phyloP scores from a whole-genome alignment of 805 yeast genomes.

The Schizosaccharomyces japonicus region DNA sequence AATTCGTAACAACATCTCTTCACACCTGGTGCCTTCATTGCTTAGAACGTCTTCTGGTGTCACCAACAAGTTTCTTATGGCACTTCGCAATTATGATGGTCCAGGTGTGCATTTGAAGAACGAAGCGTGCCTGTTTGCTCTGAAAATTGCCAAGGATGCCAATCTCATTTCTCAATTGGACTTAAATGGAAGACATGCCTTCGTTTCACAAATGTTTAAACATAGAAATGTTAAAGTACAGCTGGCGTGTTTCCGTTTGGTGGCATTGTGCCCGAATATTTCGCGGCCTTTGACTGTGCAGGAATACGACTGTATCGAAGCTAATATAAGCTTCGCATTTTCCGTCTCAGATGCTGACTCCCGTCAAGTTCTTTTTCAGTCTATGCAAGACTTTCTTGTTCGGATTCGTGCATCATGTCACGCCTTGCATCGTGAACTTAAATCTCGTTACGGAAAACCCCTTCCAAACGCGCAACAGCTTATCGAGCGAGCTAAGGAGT shows the following conservation, averaged over 20 bases:
- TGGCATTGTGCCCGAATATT: background rate
- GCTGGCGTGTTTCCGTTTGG: background rate
- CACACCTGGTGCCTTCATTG: background rate
- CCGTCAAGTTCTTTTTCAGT: background rate
- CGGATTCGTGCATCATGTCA: constrained; percentile 1
- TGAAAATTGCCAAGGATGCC: background rate
- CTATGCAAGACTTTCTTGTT: constrained; percentile 1
- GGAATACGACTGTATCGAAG: background rate
- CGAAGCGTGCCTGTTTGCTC: background rate
- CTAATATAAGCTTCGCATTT: background rate
- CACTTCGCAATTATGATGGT: background rate
- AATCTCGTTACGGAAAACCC: background rate
- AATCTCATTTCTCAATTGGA: background rate
- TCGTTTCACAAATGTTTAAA: background rate
- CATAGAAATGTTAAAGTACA: background rate
- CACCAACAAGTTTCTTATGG: background rate
- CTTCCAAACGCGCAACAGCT: background rate
- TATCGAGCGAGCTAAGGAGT: background rate
- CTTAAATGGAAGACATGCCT: background rate
- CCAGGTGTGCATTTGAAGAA: background rate
- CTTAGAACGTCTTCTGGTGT: background rate
- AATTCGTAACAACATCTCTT: background rate
- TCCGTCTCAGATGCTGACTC: background rate
- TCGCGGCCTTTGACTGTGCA: background rate
- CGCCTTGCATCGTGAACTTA: background rate